Percentiles rank a stretch among this genome's conserved stretches.
These are phyloP conservation scores for Geotrichum phurueaensis DNA, from an alignment of 1,139 yeast genomes.

Conservation along the genomic window DNA sequence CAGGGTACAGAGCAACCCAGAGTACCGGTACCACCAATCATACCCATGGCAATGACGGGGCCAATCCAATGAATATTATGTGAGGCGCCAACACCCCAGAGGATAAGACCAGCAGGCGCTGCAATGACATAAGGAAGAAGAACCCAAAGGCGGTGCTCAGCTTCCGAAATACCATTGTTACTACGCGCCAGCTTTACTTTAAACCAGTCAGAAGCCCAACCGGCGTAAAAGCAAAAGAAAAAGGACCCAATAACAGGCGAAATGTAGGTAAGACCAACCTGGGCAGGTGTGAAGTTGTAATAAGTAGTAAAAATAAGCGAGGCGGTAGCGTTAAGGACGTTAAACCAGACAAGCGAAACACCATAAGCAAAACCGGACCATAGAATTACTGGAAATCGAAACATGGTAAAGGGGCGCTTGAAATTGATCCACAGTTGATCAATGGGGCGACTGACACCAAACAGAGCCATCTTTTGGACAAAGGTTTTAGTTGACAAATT, in stretches of 20 bases:
- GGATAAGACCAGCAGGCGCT: slow-evolving; percentile 64
- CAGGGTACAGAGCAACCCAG: slow-evolving; percentile 50
- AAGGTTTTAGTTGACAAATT: slow-evolving; percentile 16
- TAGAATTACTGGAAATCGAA: slow-evolving; percentile 49
- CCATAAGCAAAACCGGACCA: slow-evolving; percentile 64
- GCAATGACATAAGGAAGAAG: slow-evolving; percentile 56
- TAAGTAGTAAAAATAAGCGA: slow-evolving; percentile 51
- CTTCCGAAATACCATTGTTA: slow-evolving; percentile 65
- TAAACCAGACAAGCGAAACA: slow-evolving; percentile 52
- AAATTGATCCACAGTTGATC: slow-evolving; percentile 24
- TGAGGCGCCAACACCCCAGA: slow-evolving; percentile 76
- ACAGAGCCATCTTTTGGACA: slow-evolving; percentile 38
- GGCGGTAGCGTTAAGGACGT: slow-evolving; percentile 52
- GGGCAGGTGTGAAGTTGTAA: slow-evolving; percentile 62
- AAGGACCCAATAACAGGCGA: slow-evolving; percentile 73
- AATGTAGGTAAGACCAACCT: slow-evolving; percentile 71
- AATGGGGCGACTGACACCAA: slow-evolving; percentile 16
- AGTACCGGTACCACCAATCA: slow-evolving; percentile 48
- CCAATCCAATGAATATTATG: slow-evolving; percentile 56
- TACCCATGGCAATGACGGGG: slow-evolving; percentile 32
- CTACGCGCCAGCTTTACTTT: slow-evolving; percentile 63
- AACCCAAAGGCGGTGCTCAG: slow-evolving; percentile 71
- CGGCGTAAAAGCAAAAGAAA: slow-evolving; percentile 60
- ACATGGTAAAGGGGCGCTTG: slow-evolving; percentile 26
- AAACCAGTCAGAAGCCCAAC: slow-evolving; percentile 48